These are phyloP conservation scores for Skeletonema grethae DNA, from an alignment of 108 stramenopile genomes.

Conservation along the genomic window DNA sequence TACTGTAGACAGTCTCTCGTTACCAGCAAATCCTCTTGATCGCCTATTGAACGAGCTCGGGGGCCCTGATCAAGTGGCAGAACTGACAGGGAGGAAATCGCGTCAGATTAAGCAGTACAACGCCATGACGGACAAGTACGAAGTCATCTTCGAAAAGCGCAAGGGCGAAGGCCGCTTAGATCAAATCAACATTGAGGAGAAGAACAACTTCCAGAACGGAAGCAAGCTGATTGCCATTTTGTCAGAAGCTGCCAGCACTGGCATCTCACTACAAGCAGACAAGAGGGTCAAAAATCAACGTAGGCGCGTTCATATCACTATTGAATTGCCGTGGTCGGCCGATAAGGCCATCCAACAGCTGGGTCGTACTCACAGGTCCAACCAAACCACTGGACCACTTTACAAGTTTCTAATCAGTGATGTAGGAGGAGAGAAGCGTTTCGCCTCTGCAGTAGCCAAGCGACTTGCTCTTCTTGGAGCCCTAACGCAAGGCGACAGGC, in stretches of 20 bases:
- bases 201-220: slow-evolving; percentile 60
- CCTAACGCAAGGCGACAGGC: slow-evolving; percentile 68
- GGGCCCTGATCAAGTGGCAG: slow-evolving; percentile 42
- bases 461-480: slow-evolving; percentile 71
- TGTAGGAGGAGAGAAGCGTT: slow-evolving; percentile 70
- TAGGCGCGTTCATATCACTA: slow-evolving; percentile 68
- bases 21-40: slow-evolving; percentile 53
- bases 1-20: background rate
- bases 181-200: slow-evolving; percentile 69
- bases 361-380: slow-evolving; percentile 75
- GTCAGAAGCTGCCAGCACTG: slow-evolving; percentile 72
- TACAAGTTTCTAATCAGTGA: slow-evolving; percentile 58
- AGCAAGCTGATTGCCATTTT: slow-evolving; percentile 73
- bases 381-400: slow-evolving; percentile 54
- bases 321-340: slow-evolving; percentile 80
- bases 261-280: slow-evolving; percentile 60
- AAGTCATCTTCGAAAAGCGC: slow-evolving; percentile 41
- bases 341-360: slow-evolving; percentile 81
- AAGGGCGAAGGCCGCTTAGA: slow-evolving; percentile 36
- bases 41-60: slow-evolving; percentile 52
- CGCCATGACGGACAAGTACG: slow-evolving; percentile 15
- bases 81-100: slow-evolving; percentile 56
- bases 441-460: slow-evolving; percentile 72
- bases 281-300: slow-evolving; percentile 36
- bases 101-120: slow-evolving; percentile 36